Evolutionary conservation across 345 rosid genomes (phyloP), one percentile per base, ranked within the genome.

Genomic region (Dipteronia sinensis): DNA sequence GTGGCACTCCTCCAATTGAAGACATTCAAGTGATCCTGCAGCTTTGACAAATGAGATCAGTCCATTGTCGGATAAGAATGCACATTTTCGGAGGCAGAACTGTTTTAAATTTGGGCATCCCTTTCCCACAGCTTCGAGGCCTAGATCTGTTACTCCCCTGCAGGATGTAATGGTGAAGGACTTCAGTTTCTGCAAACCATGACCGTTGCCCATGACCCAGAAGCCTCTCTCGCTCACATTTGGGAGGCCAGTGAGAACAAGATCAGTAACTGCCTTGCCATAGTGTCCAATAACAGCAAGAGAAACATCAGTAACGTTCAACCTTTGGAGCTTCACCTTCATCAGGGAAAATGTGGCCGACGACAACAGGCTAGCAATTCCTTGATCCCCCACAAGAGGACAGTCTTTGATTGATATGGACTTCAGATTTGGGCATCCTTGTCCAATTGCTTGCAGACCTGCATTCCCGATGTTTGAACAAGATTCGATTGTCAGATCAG

Each of bases 131-230:
- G 96, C 87, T 77, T 88, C 94, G 68, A 97, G 90, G 40, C 93
- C 95, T 23, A 69, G 17, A 82, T 94, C 98, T 23, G 98, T 91
- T 75, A 91, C 77, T 51, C 99, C 98, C 23, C 31, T 76, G 87
- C 98, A 97, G 10, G 93, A 88, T 29, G 86, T 49, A 75, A 97
- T 83, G 22, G 90, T 69, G 1, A 96, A 72, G 65, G 95, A 90
- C 70, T 83, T 89, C 78, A 97, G 77, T 65, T 91, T 93, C 82
- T 94, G 98, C 80, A 97, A 83, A 23, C 95, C 98, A 0, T 88
- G 86, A n/a, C 92, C 97, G 56, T 85, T 91, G 42, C 94, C 96
- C 99, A 97, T 92, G 66, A 94, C 98, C 98, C 99, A 97, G 80
- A 97, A 94, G 27, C 99, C 99, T 83, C 83, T 91, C 87, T 92